Evolutionary conservation across 305 asterid genomes (phyloP).

Genomic region (Fraxinus sp.): DNA sequence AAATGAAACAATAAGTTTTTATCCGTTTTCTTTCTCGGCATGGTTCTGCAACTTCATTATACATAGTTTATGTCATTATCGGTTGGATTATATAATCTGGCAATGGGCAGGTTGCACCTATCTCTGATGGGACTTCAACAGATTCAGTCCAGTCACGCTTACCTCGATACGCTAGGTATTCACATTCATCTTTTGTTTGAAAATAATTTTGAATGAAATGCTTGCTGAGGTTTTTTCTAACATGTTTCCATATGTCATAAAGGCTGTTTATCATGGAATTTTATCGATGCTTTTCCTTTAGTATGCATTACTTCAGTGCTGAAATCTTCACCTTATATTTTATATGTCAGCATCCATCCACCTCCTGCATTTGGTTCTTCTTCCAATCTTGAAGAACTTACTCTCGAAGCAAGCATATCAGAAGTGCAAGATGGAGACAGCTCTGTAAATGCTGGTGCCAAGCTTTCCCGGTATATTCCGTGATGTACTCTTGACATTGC

Average conservation of each 20-base stretch:
- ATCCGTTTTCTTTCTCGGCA: background rate
- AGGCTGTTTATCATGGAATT: slow-evolving; percentile 3
- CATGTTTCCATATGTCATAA: background rate
- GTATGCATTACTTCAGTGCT: slow-evolving; percentile 10
- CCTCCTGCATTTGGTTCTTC: slow-evolving; percentile 99
- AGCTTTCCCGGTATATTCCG: slow-evolving; percentile 51
- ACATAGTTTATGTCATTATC: slow-evolving; percentile 23
- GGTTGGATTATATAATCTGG: slow-evolving; percentile 19
- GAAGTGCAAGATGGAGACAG: slow-evolving; percentile 59
- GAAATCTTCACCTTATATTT: slow-evolving; percentile 27
- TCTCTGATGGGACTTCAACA: slow-evolving; percentile 46
- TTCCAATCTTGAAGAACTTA: slow-evolving; percentile 94
- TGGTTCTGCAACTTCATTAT: slow-evolving; percentile 19
- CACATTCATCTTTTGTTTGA: background rate
- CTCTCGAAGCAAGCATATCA: slow-evolving; percentile 64
- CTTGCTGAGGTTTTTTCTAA: slow-evolving; percentile 10
- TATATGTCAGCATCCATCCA: slow-evolving; percentile 70
- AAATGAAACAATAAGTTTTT: background rate
- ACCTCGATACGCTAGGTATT: slow-evolving; percentile 48
- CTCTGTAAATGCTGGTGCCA: slow-evolving; percentile 38
- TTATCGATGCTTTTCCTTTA: background rate
- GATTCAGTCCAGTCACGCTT: slow-evolving; percentile 48
- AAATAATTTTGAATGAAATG: background rate
- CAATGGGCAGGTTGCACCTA: slow-evolving; percentile 52
- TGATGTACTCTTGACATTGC: background rate